These are phyloP conservation scores for Yamadazyma sp. DNA, from an alignment of 805 yeast species.

Conservation along the genomic window DNA sequence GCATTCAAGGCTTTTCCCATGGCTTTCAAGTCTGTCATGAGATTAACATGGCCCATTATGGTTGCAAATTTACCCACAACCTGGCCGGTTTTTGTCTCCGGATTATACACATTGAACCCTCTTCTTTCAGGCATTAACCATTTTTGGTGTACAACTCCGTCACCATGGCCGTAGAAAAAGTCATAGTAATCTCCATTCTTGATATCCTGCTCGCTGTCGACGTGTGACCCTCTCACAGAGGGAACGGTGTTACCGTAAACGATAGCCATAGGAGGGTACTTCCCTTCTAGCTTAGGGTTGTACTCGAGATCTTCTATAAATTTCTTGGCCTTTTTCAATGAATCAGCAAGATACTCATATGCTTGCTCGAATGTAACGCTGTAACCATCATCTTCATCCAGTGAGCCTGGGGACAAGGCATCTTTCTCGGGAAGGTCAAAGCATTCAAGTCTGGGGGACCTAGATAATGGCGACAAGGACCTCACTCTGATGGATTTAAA, in stretches of 20 bases:
- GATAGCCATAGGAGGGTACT: constrained; percentile 81
- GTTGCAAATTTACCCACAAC: constrained; percentile 67
- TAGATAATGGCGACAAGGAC: constrained; percentile 17
- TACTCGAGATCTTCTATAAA: constrained; percentile 58
- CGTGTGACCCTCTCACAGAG: constrained; percentile 78
- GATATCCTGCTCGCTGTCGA: constrained; percentile 60
- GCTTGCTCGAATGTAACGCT: constrained; percentile 54
- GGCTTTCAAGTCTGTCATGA: constrained; percentile 70
- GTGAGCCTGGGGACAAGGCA: background rate
- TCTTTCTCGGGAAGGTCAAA: constrained; percentile 4
- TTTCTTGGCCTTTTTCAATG: constrained; percentile 57
- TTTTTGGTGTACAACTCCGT: constrained; percentile 84
- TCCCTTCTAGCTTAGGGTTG: constrained; percentile 41
- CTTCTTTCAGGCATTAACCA: constrained; percentile 77
- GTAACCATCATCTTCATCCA: constrained; percentile 16
- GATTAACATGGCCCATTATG: constrained; percentile 72
- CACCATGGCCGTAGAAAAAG: constrained; percentile 86
- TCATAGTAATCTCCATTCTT: constrained; percentile 70
- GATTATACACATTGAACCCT: constrained; percentile 51
- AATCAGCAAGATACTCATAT: constrained; percentile 59
- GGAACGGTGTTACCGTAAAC: constrained; percentile 84
- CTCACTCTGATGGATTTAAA: constrained; percentile 25
- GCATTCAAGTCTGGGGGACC: constrained; percentile 14
- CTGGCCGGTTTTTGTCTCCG: constrained; percentile 40
- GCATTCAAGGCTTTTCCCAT: constrained; percentile 72